phyloP scores from a whole-genome alignment of 2,329 filamentous ascomycete species.

The Xylariaceae sp. region DNA sequence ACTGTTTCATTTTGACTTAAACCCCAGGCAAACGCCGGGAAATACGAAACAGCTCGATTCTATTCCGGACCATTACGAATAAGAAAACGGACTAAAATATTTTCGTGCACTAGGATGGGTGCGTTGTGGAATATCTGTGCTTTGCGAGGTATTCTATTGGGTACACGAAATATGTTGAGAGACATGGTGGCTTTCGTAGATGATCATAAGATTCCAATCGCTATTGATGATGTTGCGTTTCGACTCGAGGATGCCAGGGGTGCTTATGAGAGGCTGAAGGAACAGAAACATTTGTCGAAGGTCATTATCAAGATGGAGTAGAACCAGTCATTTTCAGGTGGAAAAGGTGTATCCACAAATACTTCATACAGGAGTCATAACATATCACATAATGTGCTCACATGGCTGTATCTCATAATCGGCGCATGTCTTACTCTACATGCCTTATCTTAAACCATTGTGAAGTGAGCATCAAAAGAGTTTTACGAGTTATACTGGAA shows the following conservation, averaged over 20 bases:
- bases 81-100: too few species aligned
- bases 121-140: conserved; percentile 12
- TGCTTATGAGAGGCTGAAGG: conserved; percentile 16
- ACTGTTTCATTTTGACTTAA: too few species aligned
- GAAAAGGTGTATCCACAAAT: neutral
- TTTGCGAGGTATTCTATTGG: conserved; percentile 16
- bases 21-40: too few species aligned
- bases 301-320: conserved; percentile 13
- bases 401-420: too few species aligned
- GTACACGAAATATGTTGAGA: conserved; percentile 16
- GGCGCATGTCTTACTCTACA: too few species aligned
- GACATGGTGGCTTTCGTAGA: conserved; percentile 17
- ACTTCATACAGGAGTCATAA: neutral
- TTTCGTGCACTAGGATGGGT: too few species aligned
- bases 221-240: conserved; percentile 15
- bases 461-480: too few species aligned
- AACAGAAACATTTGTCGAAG: conserved; percentile 21
- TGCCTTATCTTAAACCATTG: too few species aligned
- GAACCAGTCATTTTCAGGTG: neutral
- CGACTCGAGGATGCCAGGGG: conserved; percentile 12
- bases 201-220: conserved; percentile 16
- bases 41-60: too few species aligned
- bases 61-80: too few species aligned
- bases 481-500: too few species aligned
- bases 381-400: too few species aligned